Percentiles rank a stretch among this genome's conserved stretches.
Conservation (phyloP, 106 monocot genomes). For the Acanthochlamys bracteata region DNA sequence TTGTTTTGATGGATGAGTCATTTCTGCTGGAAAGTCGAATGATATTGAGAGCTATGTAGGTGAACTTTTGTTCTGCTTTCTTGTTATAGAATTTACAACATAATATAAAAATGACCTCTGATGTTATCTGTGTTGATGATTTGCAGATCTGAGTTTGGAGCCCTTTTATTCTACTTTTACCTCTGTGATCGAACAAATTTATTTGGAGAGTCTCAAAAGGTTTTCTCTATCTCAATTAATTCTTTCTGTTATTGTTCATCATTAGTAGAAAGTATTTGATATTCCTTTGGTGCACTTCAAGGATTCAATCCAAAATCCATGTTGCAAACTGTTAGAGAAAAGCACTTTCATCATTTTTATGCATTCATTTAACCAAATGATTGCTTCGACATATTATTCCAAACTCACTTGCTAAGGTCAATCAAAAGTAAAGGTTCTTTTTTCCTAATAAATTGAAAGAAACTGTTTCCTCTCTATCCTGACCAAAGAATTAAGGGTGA, state of each 20-base stretch:
- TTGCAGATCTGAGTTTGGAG: slow-evolving; percentile 92
- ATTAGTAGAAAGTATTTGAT: not conserved
- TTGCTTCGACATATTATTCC: no score
- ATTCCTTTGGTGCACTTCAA: slow-evolving; percentile 2
- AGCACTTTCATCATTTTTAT: no score
- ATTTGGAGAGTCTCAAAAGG: slow-evolving; percentile 78
- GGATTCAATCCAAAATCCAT: no score
- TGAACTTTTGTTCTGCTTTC: slow-evolving; percentile 1
- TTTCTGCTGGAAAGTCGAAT: slow-evolving; percentile 70
- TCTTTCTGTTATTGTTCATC: not conserved
- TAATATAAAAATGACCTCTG: not conserved
- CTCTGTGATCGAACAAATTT: slow-evolving; percentile 83
- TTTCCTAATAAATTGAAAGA: no score
- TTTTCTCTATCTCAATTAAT: slow-evolving; percentile 11
- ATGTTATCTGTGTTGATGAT: slow-evolving; percentile 6
- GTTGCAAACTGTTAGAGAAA: no score
- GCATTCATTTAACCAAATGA: no score
- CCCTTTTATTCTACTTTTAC: slow-evolving; percentile 66
- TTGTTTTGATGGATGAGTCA: slow-evolving; percentile 63
- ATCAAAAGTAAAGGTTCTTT: no score
- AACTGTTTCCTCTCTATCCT: no score
- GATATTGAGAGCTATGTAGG: slow-evolving; percentile 85
- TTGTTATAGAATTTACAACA: not conserved
- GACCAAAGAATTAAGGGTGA: no score
- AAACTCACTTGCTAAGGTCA: no score